Evolutionary conservation across 768 basidiomycete species (phyloP), one percentile per base, ranked within the genome.

Genomic region (Calocybe cyanea): DNA sequence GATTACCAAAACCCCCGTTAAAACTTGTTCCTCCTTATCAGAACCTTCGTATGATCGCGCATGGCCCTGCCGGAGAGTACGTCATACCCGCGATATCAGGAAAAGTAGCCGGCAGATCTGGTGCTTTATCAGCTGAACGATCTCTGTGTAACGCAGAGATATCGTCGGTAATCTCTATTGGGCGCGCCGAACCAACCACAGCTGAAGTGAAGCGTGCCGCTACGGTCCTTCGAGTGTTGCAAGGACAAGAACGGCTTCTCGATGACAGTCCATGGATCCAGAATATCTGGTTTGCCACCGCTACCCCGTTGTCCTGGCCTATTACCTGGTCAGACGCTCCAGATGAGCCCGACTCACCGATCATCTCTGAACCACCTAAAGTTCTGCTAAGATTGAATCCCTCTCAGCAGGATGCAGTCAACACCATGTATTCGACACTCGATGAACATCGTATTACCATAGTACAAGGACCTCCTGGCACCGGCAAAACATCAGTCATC

Each of bases 401-500:
- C 19, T 78, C 77, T 15, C 78, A 80, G 52, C 69, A 69, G 49
- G 48, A 34, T 17, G 76, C 76, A 46, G 69, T 78, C 21, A 69
- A 77, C 28, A 57, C 64, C 1, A 78, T 80, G 77, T 58, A 75
- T 11, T 72, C 73, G 9, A 33, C 55, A 2, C 41, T 52, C 7
- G 61, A 70, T 46, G 43, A 58, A 3, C 50, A 72, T 41, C 59
- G 68, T 17, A 64, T 77, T 37, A 67, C 67, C 5, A 60, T 78
- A 17, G 57, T 80, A 18, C 76, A 77, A 49, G 77, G 75, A 11
- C 83, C 82, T 25, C 81, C 83, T 50, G 83, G 83, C 1, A 84
- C 82, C 45, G 85, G 85, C 15, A 87, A 87, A 57, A 87, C 85
- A 0, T 80, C 81, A 34, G 84, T 86, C 1, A 87, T 87, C 63